A percentile compares a stretch with the other conserved stretches of the same genome.
phyloP scores from a whole-genome alignment of 306 rosid species.

The Rosa rugosa region DNA sequence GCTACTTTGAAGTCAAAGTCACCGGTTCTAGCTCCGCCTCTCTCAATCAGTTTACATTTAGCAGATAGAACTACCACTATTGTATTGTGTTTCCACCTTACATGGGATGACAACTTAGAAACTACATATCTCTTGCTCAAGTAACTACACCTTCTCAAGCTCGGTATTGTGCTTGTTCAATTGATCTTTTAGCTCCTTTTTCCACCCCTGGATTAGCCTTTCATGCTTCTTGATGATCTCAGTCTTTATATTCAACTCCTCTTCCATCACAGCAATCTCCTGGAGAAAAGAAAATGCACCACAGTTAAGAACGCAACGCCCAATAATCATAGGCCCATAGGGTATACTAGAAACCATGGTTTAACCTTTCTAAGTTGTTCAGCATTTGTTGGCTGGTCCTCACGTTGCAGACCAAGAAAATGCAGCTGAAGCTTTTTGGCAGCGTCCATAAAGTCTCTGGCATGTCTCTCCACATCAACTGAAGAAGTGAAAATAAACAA shows the following conservation, averaged over 20 bases:
- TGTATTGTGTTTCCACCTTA: background rate
- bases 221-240: constrained; percentile 76
- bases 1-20: background rate
- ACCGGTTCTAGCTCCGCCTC: background rate
- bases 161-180: constrained; percentile 63
- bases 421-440: constrained; percentile 88
- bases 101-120: background rate
- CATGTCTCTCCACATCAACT: constrained; percentile 94
- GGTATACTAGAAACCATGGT: background rate
- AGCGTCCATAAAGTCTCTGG: constrained; percentile 96
- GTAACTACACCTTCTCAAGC: constrained; percentile 59
- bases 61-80: background rate
- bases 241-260: constrained; percentile 53
- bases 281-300: constrained; percentile 27
- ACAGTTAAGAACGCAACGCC: background rate
- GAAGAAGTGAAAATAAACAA: constrained; percentile 23
- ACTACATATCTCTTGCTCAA: background rate
- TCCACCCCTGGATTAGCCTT: constrained; percentile 70
- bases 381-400: constrained; percentile 66
- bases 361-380: constrained; percentile 69
- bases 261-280: constrained; percentile 90
- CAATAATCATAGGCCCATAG: background rate
- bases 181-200: constrained; percentile 71
- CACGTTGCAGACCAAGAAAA: constrained; percentile 73
- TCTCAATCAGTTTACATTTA: background rate